Evolutionary conservation across 2,329 filamentous ascomycete species (phyloP).

Genomic region (Ascocoryne sarcoides): DNA sequence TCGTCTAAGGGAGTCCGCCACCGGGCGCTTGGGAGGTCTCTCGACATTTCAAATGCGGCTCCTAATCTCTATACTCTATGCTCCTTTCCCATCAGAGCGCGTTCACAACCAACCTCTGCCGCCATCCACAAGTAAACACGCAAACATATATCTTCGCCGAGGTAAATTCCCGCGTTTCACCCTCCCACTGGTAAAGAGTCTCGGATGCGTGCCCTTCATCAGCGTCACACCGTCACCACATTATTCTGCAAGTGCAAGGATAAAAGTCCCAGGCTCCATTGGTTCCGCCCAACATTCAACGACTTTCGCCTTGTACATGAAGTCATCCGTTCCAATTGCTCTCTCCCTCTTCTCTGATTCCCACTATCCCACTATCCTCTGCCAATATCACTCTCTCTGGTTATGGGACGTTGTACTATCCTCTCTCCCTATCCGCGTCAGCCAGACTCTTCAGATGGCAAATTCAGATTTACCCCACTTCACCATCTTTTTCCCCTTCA

Average conservation of each 20-base stretch:
- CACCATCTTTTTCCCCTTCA: constrained; percentile 46
- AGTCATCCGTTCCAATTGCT: neutral
- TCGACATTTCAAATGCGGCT: too few species aligned
- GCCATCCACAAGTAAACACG: too few species aligned
- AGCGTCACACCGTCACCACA: constrained; percentile 1
- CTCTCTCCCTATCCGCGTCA: neutral
- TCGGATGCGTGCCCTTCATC: neutral
- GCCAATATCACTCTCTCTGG: constrained; percentile 2
- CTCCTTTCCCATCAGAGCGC: too few species aligned
- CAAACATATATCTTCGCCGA: too few species aligned
- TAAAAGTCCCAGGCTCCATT: neutral
- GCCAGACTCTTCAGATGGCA: constrained; percentile 17
- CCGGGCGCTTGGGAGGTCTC: too few species aligned
- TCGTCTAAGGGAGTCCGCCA: too few species aligned
- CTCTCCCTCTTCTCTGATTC: neutral
- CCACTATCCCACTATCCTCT: constrained; percentile 1
- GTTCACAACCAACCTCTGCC: too few species aligned
- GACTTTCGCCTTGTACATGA: neutral
- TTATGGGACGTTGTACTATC: neutral
- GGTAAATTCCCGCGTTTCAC: too few species aligned
- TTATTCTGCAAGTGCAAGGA: neutral
- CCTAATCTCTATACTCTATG: too few species aligned
- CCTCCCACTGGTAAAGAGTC: too few species aligned
- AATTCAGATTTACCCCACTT: constrained; percentile 22
- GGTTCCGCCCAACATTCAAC: constrained; percentile 1